phyloP scores from a whole-genome alignment of 176 grass and related monocot species.

The Oropetium thomaeum region DNA sequence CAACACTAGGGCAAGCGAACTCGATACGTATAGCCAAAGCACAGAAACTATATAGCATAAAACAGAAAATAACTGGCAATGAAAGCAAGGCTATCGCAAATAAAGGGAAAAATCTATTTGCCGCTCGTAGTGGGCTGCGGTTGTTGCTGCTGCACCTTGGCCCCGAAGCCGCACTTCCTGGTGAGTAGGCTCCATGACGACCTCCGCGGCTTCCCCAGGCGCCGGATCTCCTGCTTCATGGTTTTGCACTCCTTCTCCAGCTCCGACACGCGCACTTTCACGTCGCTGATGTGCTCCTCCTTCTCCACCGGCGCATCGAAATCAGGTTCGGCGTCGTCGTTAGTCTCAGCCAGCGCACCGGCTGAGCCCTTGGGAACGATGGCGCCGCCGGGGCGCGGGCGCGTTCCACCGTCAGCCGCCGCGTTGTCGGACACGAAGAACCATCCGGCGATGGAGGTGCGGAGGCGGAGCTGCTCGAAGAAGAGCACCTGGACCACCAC shows the following conservation, averaged over 20 bases:
- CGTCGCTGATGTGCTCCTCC: constrained; percentile 36
- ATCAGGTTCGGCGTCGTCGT: neutral
- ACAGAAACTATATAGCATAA: neutral
- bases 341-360: neutral
- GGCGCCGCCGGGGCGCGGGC: constrained; percentile 24
- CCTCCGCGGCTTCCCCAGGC: constrained; percentile 58
- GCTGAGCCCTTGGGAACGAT: constrained; percentile 38
- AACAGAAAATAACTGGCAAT: neutral
- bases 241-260: constrained; percentile 65
- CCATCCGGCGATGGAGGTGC: constrained; percentile 68
- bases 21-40: neutral
- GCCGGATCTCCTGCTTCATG: constrained; percentile 69
- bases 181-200: constrained; percentile 54
- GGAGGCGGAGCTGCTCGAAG: constrained; percentile 80
- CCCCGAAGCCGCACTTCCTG: constrained; percentile 50
- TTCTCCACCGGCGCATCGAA: constrained; percentile 24
- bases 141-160: constrained; percentile 54
- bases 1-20: neutral
- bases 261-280: constrained; percentile 53
- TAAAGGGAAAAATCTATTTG: constrained; percentile 29
- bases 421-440: constrained; percentile 60
- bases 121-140: constrained; percentile 33
- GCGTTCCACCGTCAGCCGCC: constrained; percentile 27
- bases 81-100: neutral
- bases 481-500: constrained; percentile 84